These are phyloP conservation scores for Triangularia verruculosa DNA, from an alignment of 2,329 filamentous ascomycete genomes.

Conservation along the genomic window DNA sequence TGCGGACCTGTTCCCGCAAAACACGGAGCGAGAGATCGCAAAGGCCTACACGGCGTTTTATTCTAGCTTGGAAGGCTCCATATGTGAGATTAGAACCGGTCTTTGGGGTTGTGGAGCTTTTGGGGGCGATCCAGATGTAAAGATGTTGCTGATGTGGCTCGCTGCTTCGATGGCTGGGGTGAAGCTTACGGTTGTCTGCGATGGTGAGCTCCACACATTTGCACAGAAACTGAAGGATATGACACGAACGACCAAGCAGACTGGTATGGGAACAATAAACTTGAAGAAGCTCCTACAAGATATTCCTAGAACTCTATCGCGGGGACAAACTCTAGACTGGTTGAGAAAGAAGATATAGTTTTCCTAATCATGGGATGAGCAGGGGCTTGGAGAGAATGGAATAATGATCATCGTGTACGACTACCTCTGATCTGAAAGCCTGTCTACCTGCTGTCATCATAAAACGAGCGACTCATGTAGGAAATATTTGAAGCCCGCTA, in stretches of 20 bases:
- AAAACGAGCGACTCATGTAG: no score
- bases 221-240: background rate
- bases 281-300: background rate
- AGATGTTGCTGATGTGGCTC: constrained; percentile 34
- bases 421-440: no score
- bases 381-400: no score
- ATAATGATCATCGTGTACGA: no score
- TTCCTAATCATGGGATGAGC: no score
- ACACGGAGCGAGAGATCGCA: constrained; percentile 32
- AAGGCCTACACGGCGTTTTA: constrained; percentile 33
- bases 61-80: constrained; percentile 16
- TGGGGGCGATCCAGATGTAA: constrained; percentile 34
- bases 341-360: background rate
- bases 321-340: background rate
- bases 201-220: background rate
- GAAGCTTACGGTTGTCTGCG: constrained; percentile 23
- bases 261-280: background rate
- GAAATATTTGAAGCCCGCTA: no score
- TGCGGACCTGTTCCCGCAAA: constrained; percentile 29
- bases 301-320: background rate
- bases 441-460: no score
- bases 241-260: background rate
- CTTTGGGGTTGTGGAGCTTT: constrained; percentile 39
- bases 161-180: constrained; percentile 31
- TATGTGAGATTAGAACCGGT: constrained; percentile 27